A percentile compares a stretch with the other conserved stretches of the same genome.
phyloP scores from a whole-genome alignment of 2,329 filamentous ascomycete genomes.

The Sphaerulina populicola region DNA sequence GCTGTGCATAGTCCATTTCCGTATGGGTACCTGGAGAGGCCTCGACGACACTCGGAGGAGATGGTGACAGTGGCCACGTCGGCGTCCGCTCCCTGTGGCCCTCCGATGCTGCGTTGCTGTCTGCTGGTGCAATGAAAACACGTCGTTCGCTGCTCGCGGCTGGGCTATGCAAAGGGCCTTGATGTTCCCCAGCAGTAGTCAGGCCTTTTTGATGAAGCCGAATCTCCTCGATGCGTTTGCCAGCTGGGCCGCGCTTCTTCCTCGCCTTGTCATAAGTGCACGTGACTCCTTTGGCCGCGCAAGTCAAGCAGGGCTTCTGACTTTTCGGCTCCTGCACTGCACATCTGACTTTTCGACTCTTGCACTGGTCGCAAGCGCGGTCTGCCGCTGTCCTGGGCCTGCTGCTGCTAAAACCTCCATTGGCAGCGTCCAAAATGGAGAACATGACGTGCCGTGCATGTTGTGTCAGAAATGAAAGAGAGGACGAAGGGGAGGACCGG shows the following conservation, averaged over 20 bases:
- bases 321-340: slow-evolving; percentile 24
- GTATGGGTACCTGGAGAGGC: slow-evolving; percentile 4
- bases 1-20: slow-evolving; percentile 3
- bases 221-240: slow-evolving; percentile 35
- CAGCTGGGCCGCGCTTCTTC: slow-evolving; percentile 36
- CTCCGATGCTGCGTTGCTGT: not conserved
- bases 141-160: not conserved
- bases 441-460: slow-evolving; percentile 19
- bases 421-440: slow-evolving; percentile 20
- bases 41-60: not conserved
- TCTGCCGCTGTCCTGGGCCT: slow-evolving; percentile 19
- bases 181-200: slow-evolving; percentile 1
- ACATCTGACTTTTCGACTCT: slow-evolving; percentile 36
- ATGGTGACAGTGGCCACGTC: no score
- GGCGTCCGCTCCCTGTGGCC: no score
- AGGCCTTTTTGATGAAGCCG: slow-evolving; percentile 29
- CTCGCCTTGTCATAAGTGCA: slow-evolving; percentile 39
- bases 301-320: slow-evolving; percentile 22
- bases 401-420: slow-evolving; percentile 10
- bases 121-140: slow-evolving; percentile 2
- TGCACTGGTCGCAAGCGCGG: slow-evolving; percentile 39
- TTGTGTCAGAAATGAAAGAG: not conserved
- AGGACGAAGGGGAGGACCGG: not conserved
- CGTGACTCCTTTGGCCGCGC: slow-evolving; percentile 34
- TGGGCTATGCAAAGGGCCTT: slow-evolving; percentile 1